Percentiles rank a stretch among this genome's conserved stretches.
Conservation (phyloP, 257 asterid species). For the Solanum habrochaites region DNA sequence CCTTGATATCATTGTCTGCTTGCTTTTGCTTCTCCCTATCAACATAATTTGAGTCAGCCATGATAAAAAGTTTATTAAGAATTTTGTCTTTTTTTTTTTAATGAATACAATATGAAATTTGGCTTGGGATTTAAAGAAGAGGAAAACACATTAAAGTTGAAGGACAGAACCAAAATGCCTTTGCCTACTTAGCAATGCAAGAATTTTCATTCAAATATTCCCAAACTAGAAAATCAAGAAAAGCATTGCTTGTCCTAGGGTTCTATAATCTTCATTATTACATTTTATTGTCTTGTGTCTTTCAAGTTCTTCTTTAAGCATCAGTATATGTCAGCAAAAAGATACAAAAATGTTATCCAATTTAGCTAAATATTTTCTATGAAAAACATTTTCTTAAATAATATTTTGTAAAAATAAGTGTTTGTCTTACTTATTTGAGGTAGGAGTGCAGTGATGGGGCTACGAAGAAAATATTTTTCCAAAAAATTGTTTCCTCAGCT, state of each 20-base stretch:
- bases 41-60: conserved; percentile 10
- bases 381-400: too few species aligned
- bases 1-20: conserved; percentile 48
- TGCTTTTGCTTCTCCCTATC: conserved; percentile 29
- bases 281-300: conserved; percentile 1
- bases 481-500: too few species aligned
- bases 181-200: conserved; percentile 27
- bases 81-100: background rate
- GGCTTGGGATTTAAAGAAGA: conserved; percentile 16
- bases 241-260: conserved; percentile 28
- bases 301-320: background rate
- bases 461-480: too few species aligned
- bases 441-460: too few species aligned
- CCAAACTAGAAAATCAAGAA: conserved; percentile 10
- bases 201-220: conserved; percentile 10
- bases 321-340: background rate
- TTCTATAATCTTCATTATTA: conserved; percentile 2
- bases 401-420: background rate
- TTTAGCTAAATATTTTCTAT: too few species aligned
- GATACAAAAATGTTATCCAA: background rate
- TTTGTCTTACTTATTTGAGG: background rate
- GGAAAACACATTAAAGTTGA: background rate
- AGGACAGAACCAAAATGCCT: background rate
- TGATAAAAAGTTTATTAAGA: background rate
- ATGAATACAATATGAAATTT: background rate